phyloP scores from a whole-genome alignment of 2,329 filamentous ascomycete species.

The Bretziella fagacearum region DNA sequence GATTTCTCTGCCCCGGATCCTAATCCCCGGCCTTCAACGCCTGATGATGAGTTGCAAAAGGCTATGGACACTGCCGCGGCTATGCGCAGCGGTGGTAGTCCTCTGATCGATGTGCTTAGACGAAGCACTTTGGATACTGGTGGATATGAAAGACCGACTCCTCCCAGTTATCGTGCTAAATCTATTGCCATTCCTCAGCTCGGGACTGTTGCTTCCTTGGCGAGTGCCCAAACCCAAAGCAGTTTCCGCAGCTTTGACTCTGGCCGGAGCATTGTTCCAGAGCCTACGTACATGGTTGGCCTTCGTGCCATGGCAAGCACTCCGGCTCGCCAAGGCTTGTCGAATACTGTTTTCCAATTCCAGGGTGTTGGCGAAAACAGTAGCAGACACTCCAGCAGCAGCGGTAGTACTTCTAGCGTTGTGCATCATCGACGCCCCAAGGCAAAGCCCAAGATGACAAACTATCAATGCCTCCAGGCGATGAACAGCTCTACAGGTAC shows the following conservation, averaged over 20 bases:
- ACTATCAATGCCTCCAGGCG: background rate
- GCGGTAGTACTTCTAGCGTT: background rate
- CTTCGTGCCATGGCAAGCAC: constrained; percentile 7
- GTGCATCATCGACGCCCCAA: background rate
- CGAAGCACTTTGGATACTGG: background rate
- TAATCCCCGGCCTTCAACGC: background rate
- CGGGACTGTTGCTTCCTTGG: background rate
- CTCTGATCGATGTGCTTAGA: background rate
- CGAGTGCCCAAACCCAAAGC: background rate
- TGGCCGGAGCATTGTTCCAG: background rate
- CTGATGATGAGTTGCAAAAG: background rate
- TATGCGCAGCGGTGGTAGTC: background rate
- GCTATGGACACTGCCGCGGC: background rate
- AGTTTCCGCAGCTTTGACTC: background rate
- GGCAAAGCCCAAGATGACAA: background rate
- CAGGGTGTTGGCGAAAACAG: background rate
- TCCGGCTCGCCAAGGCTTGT: background rate
- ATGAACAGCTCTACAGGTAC: background rate
- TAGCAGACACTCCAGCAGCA: background rate
- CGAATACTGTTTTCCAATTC: constrained; percentile 1
- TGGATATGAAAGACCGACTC: background rate
- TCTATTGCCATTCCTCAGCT: background rate
- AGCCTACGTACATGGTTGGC: constrained; percentile 9
- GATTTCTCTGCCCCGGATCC: constrained; percentile 1
- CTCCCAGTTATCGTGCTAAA: background rate